Evolutionary conservation across 371 early-diverging fungal genomes (phyloP).

Genomic region (Batkoa obscura): DNA sequence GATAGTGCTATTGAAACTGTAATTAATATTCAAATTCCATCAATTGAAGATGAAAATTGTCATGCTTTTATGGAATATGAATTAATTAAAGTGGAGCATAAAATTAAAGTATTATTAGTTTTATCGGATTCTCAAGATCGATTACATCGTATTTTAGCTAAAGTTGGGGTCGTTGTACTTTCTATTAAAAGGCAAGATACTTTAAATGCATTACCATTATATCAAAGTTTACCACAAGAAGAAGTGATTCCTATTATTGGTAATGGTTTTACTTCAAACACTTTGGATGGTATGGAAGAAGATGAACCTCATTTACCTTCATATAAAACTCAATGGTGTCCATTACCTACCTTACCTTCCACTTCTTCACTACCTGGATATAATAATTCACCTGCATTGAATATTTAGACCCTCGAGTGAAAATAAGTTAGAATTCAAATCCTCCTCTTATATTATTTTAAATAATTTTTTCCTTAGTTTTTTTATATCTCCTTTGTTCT

Average conservation of each 20-base stretch:
- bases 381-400: no score
- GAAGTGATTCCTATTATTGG: neutral
- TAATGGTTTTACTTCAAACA: neutral
- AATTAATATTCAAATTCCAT: neutral
- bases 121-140: constrained; percentile 1
- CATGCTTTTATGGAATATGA: constrained; percentile 1
- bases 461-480: no score
- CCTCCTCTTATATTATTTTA: no score
- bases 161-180: constrained; percentile 1
- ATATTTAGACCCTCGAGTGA: no score
- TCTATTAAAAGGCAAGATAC: neutral
- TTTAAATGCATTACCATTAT: constrained; percentile 2
- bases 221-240: neutral
- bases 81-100: constrained; percentile 2
- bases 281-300: no score
- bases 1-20: neutral
- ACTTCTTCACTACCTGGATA: neutral
- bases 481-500: no score
- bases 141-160: constrained; percentile 1
- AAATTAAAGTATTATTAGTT: constrained; percentile 1
- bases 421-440: no score
- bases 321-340: constrained; percentile 4
- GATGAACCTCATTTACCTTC: neutral
- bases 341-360: neutral
- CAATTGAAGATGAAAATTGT: neutral